Conservation (phyloP, 192 early-diverging fungal species). For the Linnemannia elongata region DNA sequence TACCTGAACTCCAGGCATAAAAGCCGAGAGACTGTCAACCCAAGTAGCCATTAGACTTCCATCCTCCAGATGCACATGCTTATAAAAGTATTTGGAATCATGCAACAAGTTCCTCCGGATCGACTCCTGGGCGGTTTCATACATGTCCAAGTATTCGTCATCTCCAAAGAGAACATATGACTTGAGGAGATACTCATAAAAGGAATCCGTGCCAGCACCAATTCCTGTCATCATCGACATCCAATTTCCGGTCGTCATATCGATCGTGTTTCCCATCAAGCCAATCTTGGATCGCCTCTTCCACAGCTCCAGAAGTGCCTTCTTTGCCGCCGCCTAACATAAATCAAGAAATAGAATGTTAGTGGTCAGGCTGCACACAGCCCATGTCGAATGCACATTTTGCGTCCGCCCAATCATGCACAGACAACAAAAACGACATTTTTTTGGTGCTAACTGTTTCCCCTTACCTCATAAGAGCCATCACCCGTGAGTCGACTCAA, state of each 20-base stretch:
- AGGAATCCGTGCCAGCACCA: constrained; percentile 93
- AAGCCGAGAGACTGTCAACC: constrained; percentile 93
- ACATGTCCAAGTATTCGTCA: constrained; percentile 78
- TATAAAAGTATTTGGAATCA: constrained; percentile 82
- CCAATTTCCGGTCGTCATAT: constrained; percentile 80
- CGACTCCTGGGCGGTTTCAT: constrained; percentile 79
- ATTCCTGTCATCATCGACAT: constrained; percentile 77
- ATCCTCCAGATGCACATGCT: constrained; percentile 87
- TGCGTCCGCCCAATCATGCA: not conserved
- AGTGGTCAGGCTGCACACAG: not conserved
- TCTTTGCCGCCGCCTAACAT: constrained; percentile 66
- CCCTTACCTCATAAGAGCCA: constrained; percentile 77
- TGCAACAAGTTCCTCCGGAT: constrained; percentile 77
- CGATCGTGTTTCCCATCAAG: constrained; percentile 88
- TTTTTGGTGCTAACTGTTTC: not conserved
- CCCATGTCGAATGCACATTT: not conserved
- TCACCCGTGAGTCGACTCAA: constrained; percentile 88
- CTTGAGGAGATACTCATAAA: constrained; percentile 95
- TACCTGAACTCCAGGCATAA: constrained; percentile 94
- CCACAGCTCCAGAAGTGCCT: constrained; percentile 87
- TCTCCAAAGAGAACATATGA: constrained; percentile 91
- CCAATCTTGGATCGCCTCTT: constrained; percentile 75
- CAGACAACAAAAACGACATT: not conserved
- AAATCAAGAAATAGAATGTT: constrained; percentile 16
- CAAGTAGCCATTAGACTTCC: constrained; percentile 77